Evolutionary conservation across 129 eudicot genomes (phyloP).

Genomic region (Flaveria bidentis): DNA sequence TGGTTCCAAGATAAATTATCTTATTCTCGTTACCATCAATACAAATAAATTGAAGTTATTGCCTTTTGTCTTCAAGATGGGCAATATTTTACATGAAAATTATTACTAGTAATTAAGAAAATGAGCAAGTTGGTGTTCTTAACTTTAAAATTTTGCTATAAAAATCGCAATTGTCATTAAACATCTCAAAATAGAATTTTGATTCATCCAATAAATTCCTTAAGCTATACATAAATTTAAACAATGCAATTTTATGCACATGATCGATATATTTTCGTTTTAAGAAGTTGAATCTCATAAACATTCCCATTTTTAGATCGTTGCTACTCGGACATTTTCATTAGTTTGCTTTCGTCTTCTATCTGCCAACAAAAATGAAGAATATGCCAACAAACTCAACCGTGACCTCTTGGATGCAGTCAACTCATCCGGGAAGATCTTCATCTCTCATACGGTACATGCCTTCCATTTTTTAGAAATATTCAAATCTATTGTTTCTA

Average conservation of each 20-base stretch:
- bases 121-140: background rate
- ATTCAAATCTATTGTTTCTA: background rate
- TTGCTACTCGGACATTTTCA: slow-evolving; percentile 70
- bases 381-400: slow-evolving; percentile 60
- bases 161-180: background rate
- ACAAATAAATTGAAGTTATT: background rate
- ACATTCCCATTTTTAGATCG: slow-evolving; percentile 54
- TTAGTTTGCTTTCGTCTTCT: slow-evolving; percentile 83
- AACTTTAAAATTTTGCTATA: background rate
- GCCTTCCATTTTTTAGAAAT: background rate
- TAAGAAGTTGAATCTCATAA: background rate
- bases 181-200: background rate
- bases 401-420: slow-evolving; percentile 70
- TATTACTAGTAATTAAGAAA: background rate
- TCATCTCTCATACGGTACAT: slow-evolving; percentile 91
- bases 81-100: background rate
- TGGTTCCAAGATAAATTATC: background rate
- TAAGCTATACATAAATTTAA: background rate
- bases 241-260: slow-evolving; percentile 18
- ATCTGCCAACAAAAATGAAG: slow-evolving; percentile 49
- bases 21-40: background rate
- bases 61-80: background rate
- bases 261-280: background rate
- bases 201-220: background rate
- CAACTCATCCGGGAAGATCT: slow-evolving; percentile 79